Base-by-base conservation (phyloP, 2,329 filamentous ascomycete genomes). In the Arachnomyces sp. region DNA sequence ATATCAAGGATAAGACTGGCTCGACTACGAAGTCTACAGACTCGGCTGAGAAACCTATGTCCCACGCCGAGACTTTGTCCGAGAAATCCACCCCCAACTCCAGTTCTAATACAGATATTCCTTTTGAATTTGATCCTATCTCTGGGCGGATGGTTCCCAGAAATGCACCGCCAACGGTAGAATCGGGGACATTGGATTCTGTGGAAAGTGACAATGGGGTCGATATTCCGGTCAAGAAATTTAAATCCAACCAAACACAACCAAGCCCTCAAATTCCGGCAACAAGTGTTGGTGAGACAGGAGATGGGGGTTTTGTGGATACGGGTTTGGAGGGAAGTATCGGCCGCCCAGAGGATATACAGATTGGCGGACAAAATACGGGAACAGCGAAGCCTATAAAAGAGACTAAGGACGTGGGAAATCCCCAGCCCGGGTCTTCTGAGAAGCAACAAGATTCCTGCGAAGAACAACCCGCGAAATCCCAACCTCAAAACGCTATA, bases 41-140 rank as follows among this genome's bases (percentile, higher is more conserved):
- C 28, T 28, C 34, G 11, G 33, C 35, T 7, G 14, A 29, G 7
- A n/a, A 16, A 1, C 30, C 42, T 13, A 34, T 39, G 18, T 31
- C 36, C 7, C 36, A 13, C 7, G 17, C 14, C 4, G 31, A 47
- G 9, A 25, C 39, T 31, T 11, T 29, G n/a, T 31, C 35, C 25
- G 13, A n/a, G n/a, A 12, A 43, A 34, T 13, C 16, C 8, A 11
- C 32, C 11, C 37, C 25, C 4, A 12, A 39, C 13, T n/a, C 30
- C 3, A 12, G 4, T 29, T 17, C 41, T 31, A 17, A 16, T 16
- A 36, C 31, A 9, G 35, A 42, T 17, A 42, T 43, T 17, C 38
- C 47, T 33, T 55, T 59, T 42, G 52, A 59, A 36, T 68, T 66
- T 44, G 66, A 69, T 31, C 65, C 65, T 7, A 62, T 69, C 28